Conservation (phyloP, 1,139 yeast genomes). For the Meyerozyma carpophila region DNA sequence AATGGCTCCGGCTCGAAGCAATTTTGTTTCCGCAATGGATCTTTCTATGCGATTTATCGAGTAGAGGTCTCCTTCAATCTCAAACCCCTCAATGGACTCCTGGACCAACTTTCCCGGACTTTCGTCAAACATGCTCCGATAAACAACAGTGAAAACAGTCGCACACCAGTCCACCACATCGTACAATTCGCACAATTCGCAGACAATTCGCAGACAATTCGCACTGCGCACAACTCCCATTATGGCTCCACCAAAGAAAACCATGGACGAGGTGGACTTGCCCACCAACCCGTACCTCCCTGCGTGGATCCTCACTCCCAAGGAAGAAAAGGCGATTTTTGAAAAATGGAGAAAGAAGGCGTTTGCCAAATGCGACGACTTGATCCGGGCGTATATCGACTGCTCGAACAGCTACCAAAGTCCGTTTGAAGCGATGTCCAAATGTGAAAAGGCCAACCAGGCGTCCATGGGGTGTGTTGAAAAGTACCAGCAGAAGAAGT, state of each 20-base stretch:
- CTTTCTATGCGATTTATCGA: constrained; percentile 6
- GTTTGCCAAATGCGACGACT: constrained; percentile 64
- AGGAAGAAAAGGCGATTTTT: constrained; percentile 77
- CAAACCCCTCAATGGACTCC: constrained; percentile 10
- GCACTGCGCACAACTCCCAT: neutral
- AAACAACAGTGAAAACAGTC: neutral
- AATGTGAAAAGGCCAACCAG: constrained; percentile 32
- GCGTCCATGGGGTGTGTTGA: constrained; percentile 51
- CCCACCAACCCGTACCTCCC: constrained; percentile 54
- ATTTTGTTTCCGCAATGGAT: constrained; percentile 5
- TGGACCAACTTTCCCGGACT: constrained; percentile 8
- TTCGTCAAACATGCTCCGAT: constrained; percentile 8
- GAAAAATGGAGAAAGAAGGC: constrained; percentile 74
- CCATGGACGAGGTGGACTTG: constrained; percentile 35
- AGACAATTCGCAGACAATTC: no score
- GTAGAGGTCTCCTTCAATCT: constrained; percentile 9
- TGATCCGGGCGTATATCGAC: constrained; percentile 46
- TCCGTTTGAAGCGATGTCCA: constrained; percentile 60
- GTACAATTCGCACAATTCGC: no score
- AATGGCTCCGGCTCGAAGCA: constrained; percentile 4
- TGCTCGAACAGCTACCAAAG: constrained; percentile 35
- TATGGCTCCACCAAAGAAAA: constrained; percentile 18
- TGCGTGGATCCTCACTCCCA: constrained; percentile 79
- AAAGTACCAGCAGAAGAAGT: constrained; percentile 60
- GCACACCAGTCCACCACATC: neutral